phyloP scores from a whole-genome alignment of 495 filamentous ascomycete genomes.

The Bathelium albidoporum region DNA sequence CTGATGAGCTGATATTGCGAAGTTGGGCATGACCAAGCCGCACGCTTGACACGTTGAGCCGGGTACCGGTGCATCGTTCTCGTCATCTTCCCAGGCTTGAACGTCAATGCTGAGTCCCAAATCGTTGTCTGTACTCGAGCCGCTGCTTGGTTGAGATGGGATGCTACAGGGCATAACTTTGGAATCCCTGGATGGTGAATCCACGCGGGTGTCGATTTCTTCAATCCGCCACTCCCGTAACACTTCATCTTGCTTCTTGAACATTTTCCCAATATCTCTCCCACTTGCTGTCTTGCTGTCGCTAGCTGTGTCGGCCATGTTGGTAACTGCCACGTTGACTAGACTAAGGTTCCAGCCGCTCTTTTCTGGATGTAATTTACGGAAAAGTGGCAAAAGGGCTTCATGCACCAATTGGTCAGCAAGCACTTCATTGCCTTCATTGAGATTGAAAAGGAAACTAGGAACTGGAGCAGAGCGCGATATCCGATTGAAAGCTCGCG shows the following conservation, averaged over 20 bases:
- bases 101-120: not conserved
- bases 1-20: conserved; percentile 63
- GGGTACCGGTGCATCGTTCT: conserved; percentile 26
- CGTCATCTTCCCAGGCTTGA: conserved; percentile 23
- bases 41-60: conserved; percentile 50
- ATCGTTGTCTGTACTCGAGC: not conserved
- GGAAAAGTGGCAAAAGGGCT: conserved; percentile 56
- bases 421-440: conserved; percentile 43
- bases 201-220: conserved; percentile 22
- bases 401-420: conserved; percentile 63
- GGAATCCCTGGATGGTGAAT: not conserved
- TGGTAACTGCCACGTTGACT: conserved; percentile 77
- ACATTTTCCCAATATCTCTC: conserved; percentile 33
- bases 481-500: conserved; percentile 48
- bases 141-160: not conserved
- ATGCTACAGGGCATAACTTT: not conserved
- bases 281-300: conserved; percentile 28
- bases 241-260: conserved; percentile 49
- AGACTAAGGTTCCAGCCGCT: conserved; percentile 68
- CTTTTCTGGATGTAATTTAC: conserved; percentile 57
- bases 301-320: conserved; percentile 58
- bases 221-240: conserved; percentile 53
- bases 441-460: conserved; percentile 54
- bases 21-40: conserved; percentile 54
- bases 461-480: conserved; percentile 63